Evolutionary conservation across 2,329 filamentous ascomycete species (phyloP).

Genomic region (Alternaria sp.): DNA sequence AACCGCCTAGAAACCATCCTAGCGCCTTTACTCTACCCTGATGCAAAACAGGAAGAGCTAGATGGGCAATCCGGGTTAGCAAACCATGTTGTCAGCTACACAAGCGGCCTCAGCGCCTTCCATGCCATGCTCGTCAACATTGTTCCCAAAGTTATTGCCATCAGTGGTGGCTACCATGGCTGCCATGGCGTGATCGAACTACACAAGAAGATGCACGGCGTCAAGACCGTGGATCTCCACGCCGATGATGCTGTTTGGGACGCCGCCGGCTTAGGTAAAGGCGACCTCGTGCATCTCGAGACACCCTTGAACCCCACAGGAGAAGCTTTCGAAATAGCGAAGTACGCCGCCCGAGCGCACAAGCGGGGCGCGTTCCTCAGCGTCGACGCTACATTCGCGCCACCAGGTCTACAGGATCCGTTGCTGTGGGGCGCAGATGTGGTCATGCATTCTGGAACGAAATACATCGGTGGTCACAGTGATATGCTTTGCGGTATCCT

Average conservation of each 20-base stretch:
- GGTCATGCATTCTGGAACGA: constrained; percentile 91
- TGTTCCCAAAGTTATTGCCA: constrained; percentile 82
- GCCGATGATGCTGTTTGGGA: constrained; percentile 62
- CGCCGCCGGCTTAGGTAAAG: constrained; percentile 69
- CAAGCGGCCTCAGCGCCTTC: constrained; percentile 85
- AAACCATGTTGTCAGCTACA: constrained; percentile 73
- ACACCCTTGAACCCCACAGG: constrained; percentile 93
- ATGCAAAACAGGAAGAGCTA: constrained; percentile 34
- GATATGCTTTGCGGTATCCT: constrained; percentile 91
- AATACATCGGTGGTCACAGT: constrained; percentile 95
- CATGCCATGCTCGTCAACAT: constrained; percentile 85
- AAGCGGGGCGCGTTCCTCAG: constrained; percentile 75
- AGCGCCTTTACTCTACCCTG: constrained; percentile 69
- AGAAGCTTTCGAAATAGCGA: constrained; percentile 74
- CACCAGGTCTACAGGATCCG: constrained; percentile 86
- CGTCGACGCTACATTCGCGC: constrained; percentile 91
- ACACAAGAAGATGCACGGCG: constrained; percentile 75
- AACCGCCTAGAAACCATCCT: constrained; percentile 87
- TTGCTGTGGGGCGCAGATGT: constrained; percentile 82
- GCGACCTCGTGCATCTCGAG: constrained; percentile 89
- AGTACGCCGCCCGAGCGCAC: constrained; percentile 76
- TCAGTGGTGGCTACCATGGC: constrained; percentile 89
- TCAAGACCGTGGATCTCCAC: constrained; percentile 72
- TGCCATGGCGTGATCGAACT: constrained; percentile 84
- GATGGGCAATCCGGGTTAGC: constrained; percentile 18